Percentiles rank a stretch among this genome's conserved stretches.
These are phyloP conservation scores for Mrakia gelida DNA, from an alignment of 768 basidiomycete genomes.

Conservation along the genomic window DNA sequence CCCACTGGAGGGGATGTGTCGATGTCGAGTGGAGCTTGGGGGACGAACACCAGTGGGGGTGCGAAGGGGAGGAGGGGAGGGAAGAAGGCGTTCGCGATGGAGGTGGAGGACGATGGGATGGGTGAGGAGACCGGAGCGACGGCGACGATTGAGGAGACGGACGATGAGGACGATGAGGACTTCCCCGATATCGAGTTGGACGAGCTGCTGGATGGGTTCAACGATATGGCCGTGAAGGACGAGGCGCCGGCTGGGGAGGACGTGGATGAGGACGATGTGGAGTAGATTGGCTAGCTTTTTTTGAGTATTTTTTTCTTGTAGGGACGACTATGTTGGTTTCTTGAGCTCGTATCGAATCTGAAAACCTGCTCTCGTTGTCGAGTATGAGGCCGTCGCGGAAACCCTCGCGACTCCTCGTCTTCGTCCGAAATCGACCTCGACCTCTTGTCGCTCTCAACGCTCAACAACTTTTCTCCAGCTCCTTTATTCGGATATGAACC, in stretches of 20 bases:
- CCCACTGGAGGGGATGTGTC: slow-evolving; percentile 49
- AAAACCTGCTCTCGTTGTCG: too few species aligned
- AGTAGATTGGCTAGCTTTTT: background rate
- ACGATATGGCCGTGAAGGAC: slow-evolving; percentile 70
- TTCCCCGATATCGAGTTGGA: slow-evolving; percentile 83
- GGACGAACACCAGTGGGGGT: slow-evolving; percentile 23
- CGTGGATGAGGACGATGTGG: slow-evolving; percentile 3
- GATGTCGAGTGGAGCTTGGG: slow-evolving; percentile 43
- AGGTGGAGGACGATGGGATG: slow-evolving; percentile 50
- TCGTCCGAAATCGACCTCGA: background rate
- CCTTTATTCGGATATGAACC: background rate
- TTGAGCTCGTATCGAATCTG: background rate
- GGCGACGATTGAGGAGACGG: slow-evolving; percentile 40
- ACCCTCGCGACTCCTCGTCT: background rate
- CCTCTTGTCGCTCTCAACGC: background rate
- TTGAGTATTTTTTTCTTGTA: background rate
- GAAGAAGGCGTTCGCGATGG: slow-evolving; percentile 40
- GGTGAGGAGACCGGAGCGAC: slow-evolving; percentile 36
- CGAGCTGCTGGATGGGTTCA: slow-evolving; percentile 85
- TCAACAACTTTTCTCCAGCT: background rate
- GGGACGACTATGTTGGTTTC: background rate
- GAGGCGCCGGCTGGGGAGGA: slow-evolving; percentile 22
- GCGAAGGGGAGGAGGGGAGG: slow-evolving; percentile 49
- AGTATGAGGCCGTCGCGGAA: too few species aligned
- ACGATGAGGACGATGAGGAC: slow-evolving; percentile 65